A percentile compares a stretch with the other conserved stretches of the same genome.
phyloP scores from a whole-genome alignment of 1,284 basidiomycete genomes.

The Fomes fomentarius region DNA sequence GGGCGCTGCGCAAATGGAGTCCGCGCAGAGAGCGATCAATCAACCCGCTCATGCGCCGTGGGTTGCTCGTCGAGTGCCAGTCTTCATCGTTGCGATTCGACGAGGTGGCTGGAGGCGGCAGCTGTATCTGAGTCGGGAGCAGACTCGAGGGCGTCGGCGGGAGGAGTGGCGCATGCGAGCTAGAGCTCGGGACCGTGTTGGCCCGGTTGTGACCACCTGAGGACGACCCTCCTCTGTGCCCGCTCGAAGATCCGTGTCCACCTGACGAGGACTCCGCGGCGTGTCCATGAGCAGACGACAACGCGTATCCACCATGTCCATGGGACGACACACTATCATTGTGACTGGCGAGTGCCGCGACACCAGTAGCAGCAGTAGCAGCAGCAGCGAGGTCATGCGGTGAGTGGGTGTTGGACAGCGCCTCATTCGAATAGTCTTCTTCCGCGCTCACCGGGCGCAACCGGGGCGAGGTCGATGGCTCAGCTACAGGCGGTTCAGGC shows the following conservation, averaged over 20 bases:
- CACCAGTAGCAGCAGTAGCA: conserved; percentile 9
- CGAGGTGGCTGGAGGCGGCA: conserved; percentile 25
- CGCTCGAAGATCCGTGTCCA: conserved; percentile 18
- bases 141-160: conserved; percentile 25
- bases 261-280: conserved; percentile 22
- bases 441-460: conserved; percentile 15
- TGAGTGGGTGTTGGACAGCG: background rate
- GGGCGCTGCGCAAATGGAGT: conserved; percentile 19
- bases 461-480: conserved; percentile 1
- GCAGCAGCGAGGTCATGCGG: conserved; percentile 5
- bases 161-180: conserved; percentile 17
- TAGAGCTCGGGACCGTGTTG: background rate
- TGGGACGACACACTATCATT: conserved; percentile 20
- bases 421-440: conserved; percentile 20
- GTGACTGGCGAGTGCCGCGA: conserved; percentile 11
- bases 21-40: conserved; percentile 27
- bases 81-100: conserved; percentile 15
- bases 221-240: conserved; percentile 14
- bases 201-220: conserved; percentile 16
- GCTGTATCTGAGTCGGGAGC: conserved; percentile 26
- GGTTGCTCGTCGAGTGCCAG: background rate
- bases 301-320: conserved; percentile 16
- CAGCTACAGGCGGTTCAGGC: background rate
- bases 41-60: conserved; percentile 23
- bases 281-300: conserved; percentile 17